A percentile compares a stretch with the other conserved stretches of the same genome.
phyloP scores from a whole-genome alignment of 164 flowering plant species.

The Kalanchoe fedtschenkoi region DNA sequence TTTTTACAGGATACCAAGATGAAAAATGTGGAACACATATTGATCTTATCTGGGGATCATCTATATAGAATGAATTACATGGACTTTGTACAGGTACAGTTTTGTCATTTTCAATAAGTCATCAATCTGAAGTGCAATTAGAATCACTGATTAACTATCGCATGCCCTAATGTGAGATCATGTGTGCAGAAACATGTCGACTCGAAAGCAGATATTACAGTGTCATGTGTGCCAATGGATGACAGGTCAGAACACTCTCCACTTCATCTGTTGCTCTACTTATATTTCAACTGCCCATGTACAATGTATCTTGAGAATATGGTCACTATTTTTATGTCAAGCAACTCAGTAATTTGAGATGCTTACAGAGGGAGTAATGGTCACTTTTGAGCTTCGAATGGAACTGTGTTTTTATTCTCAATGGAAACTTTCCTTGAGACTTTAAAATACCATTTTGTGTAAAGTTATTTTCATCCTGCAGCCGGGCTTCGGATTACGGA shows the following conservation, averaged over 20 bases:
- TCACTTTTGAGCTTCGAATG: neutral
- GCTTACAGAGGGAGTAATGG: too few species aligned
- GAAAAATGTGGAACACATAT: slow-evolving; percentile 70
- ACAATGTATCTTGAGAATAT: too few species aligned
- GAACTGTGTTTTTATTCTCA: neutral
- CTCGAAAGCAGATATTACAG: slow-evolving; percentile 81
- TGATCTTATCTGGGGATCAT: slow-evolving; percentile 91
- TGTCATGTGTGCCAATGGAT: slow-evolving; percentile 91
- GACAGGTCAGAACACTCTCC: slow-evolving; percentile 34
- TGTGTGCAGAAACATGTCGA: slow-evolving; percentile 82
- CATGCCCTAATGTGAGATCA: slow-evolving; percentile 9
- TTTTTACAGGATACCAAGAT: slow-evolving; percentile 69
- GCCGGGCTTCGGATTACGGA: slow-evolving; percentile 87
- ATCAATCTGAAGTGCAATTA: neutral
- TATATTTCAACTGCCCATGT: too few species aligned
- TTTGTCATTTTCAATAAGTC: neutral
- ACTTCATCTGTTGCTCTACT: neutral
- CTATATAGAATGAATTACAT: slow-evolving; percentile 88
- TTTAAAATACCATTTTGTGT: neutral
- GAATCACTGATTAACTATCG: neutral
- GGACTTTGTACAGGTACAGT: slow-evolving; percentile 77
- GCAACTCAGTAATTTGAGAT: too few species aligned
- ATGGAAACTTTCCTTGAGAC: neutral
- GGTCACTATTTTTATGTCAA: too few species aligned
- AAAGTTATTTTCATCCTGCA: slow-evolving; percentile 16